Conservation (phyloP, 345 rosid genomes). For the Isatis tinctoria region DNA sequence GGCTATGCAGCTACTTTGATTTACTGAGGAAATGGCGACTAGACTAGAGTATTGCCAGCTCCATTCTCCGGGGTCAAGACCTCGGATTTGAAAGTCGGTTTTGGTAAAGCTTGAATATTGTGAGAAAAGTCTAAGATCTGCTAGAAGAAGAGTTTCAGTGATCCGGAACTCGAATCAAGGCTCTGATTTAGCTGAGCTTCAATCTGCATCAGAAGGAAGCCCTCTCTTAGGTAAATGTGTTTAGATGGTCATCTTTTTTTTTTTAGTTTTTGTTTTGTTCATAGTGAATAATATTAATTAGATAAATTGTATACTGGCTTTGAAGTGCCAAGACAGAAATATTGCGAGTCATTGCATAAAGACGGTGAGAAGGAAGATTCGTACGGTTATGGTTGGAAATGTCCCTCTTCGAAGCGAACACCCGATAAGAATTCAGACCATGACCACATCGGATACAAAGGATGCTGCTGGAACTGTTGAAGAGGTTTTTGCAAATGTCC, state of each 20-base stretch:
- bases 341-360: slow-evolving; percentile 84
- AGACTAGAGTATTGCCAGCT: slow-evolving; percentile 64
- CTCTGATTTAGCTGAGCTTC: slow-evolving; percentile 64
- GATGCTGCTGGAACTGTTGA: slow-evolving; percentile 91
- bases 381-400: slow-evolving; percentile 94
- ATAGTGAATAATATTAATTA: neutral
- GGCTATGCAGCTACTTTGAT: slow-evolving; percentile 24
- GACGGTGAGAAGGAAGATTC: slow-evolving; percentile 84
- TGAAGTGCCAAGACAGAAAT: slow-evolving; percentile 90
- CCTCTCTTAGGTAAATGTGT: slow-evolving; percentile 76
- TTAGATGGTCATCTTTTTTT: neutral
- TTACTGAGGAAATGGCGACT: slow-evolving; percentile 48
- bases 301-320: neutral
- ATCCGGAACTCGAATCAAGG: slow-evolving; percentile 61
- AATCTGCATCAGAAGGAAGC: slow-evolving; percentile 83
- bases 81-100: slow-evolving; percentile 56
- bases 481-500: slow-evolving; percentile 45
- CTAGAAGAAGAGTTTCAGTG: slow-evolving; percentile 43
- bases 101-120: slow-evolving; percentile 54
- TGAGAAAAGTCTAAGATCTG: slow-evolving; percentile 48
- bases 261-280: neutral
- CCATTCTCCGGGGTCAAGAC: slow-evolving; percentile 61
- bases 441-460: slow-evolving; percentile 92
- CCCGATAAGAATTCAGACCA: slow-evolving; percentile 91
- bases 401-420: slow-evolving; percentile 90